These are phyloP conservation scores for Lagerstroemia speciosa DNA, from an alignment of 345 rosid genomes.

Conservation along the genomic window DNA sequence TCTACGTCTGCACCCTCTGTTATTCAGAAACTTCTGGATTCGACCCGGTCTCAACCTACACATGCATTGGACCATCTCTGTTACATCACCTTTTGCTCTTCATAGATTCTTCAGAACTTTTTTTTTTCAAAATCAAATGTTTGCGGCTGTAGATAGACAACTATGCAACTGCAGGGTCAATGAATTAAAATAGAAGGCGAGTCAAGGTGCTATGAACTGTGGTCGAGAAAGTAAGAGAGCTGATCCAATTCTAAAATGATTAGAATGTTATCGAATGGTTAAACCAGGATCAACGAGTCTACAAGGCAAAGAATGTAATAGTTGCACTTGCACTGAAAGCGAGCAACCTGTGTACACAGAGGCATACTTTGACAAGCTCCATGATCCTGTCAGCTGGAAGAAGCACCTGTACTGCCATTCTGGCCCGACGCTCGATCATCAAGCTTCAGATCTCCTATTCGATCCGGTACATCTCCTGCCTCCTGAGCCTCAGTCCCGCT, in stretches of 20 bases:
- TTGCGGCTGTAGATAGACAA: too few relatives aligned
- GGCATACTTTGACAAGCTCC: neutral
- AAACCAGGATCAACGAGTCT: neutral
- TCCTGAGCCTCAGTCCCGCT: neutral
- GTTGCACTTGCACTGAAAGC: neutral
- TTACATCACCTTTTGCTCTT: too few relatives aligned
- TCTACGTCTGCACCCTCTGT: too few relatives aligned
- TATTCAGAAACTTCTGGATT: too few relatives aligned
- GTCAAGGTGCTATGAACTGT: neutral
- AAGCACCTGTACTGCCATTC: neutral
- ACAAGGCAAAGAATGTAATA: neutral
- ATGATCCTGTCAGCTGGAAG: neutral
- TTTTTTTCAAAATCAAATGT: too few relatives aligned
- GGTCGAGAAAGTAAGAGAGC: neutral
- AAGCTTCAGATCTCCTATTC: slow-evolving; percentile 2
- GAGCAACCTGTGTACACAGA: neutral
- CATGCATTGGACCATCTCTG: too few relatives aligned
- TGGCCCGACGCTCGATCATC: neutral
- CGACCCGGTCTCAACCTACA: too few relatives aligned
- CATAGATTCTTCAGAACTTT: too few relatives aligned
- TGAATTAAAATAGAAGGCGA: too few relatives aligned
- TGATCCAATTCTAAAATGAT: neutral
- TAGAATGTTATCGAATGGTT: neutral
- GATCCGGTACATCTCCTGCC: neutral
- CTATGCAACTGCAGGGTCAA: too few relatives aligned